Percentiles rank a stretch among this genome's conserved stretches.
Conservation (phyloP, 2,329 filamentous ascomycete genomes). For the Colletotrichum navitas region DNA sequence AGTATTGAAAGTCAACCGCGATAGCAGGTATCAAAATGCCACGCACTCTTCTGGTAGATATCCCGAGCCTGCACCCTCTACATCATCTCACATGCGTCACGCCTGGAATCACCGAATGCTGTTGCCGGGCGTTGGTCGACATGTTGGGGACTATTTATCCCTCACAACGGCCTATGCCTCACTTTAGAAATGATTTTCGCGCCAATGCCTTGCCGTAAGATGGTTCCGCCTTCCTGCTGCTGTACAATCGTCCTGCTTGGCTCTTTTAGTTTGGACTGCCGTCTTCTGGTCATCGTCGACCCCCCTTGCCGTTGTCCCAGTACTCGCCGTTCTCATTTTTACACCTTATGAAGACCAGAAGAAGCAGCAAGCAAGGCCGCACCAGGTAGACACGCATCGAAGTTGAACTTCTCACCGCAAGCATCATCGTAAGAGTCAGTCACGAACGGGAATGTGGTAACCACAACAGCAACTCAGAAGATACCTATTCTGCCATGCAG, state of each 20-base stretch:
- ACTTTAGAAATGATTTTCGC: neutral
- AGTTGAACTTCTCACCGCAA: neutral
- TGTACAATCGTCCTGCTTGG: slow-evolving; percentile 2
- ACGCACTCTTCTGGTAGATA: neutral
- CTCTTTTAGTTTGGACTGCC: slow-evolving; percentile 17
- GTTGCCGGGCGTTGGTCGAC: neutral
- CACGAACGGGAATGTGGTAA: neutral
- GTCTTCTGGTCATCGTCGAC: slow-evolving; percentile 4
- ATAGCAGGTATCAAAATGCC: neutral
- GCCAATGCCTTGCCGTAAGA: neutral
- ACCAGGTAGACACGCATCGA: neutral
- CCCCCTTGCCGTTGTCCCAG: neutral
- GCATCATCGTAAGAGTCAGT: neutral
- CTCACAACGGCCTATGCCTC: neutral
- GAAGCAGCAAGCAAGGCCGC: neutral
- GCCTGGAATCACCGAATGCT: neutral
- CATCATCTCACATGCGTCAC: neutral
- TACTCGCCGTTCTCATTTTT: neutral
- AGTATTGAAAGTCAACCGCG: neutral
- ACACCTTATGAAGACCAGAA: neutral
- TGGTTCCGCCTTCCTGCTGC: neutral
- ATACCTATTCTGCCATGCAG: too few species aligned
- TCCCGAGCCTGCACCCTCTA: neutral
- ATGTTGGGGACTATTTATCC: neutral
- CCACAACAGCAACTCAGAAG: neutral